Evolutionary conservation across 2,329 filamentous ascomycete genomes (phyloP), one percentile per base, ranked within the genome.

Genomic region (Daldinia sp.): DNA sequence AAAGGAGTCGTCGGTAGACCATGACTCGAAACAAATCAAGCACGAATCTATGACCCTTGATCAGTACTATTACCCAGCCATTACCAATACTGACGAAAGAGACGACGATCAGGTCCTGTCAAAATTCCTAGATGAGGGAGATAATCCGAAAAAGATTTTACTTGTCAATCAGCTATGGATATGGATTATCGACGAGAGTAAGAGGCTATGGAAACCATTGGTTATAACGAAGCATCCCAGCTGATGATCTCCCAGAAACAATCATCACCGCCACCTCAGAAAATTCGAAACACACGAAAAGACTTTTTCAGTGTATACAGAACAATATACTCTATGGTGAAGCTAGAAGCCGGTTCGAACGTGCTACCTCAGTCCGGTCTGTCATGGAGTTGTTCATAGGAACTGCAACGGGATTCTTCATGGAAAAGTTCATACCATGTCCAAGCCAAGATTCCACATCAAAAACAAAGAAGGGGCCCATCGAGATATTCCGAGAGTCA

Each of bases 401-500:
- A 34, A 53, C 57, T 47, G 62, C 62, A 54, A 56, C 39, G 6
- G 39, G 35, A 19, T 58, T 37, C 11, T 64, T 61, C 23, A 51
- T 48, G 34, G 49, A 61, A 37, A 64, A 61, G 47, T 57, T 4
- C 13, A 55, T 64, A 58, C 29, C 47, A 3, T 37, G 17, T 21
- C n/a, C 13, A 25, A 15, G 11, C 13, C n/a, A 10, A 30, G 45
- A 39, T 6, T 5, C 6, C 3, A 9, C 3, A 2, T 2, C 23
- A 17, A 21, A 32, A 13, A 25, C 7, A 5, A 57, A 17, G 37
- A 61, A 61, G 23, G 57, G 52, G 1, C 57, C 62, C 7, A 61
- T 61, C 51, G 58, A 61, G 13, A 54, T 64, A 61, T 64, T 58
- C 29, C 48, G 57, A 35, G 62, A 64, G n/a, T 64, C 57, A 29